A percentile compares a stretch with the other conserved stretches of the same genome.
phyloP scores from a whole-genome alignment of 352 stramenopile species.

The Phytophthora sansomeana region DNA sequence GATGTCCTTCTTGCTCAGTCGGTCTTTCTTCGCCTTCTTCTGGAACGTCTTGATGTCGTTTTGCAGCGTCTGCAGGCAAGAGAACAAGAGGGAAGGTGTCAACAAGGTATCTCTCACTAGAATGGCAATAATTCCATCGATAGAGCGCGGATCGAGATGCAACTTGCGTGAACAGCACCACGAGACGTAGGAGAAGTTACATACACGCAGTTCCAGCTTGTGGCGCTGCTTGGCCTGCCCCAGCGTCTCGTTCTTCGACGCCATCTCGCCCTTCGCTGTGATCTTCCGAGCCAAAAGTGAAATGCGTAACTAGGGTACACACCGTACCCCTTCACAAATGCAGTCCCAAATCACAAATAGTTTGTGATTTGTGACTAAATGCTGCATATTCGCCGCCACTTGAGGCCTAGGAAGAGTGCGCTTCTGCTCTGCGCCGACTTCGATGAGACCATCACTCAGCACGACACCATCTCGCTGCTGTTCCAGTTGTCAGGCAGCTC shows the following conservation, averaged over 20 bases:
- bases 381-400: not conserved
- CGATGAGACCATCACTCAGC: constrained; percentile 72
- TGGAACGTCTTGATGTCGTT: constrained; percentile 81
- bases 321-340: not conserved
- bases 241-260: constrained; percentile 66
- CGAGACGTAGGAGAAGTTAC: constrained; percentile 13
- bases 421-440: constrained; percentile 77
- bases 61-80: constrained; percentile 64
- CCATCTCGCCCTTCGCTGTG: constrained; percentile 34
- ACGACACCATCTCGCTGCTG: constrained; percentile 67
- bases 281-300: not conserved
- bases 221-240: constrained; percentile 89
- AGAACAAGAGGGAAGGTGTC: not conserved
- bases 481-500: constrained; percentile 43
- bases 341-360: too few species aligned
- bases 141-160: not conserved
- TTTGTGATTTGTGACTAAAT: too few species aligned
- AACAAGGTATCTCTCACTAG: not conserved
- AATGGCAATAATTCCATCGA: not conserved
- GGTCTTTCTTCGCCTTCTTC: constrained; percentile 90
- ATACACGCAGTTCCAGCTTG: constrained; percentile 85
- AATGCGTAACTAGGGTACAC: not conserved
- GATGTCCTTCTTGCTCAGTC: constrained; percentile 77
- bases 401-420: constrained; percentile 1
- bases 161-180: not conserved